Base-by-base conservation (phyloP, 257 asterid species). In the Solanum sejunctum region DNA sequence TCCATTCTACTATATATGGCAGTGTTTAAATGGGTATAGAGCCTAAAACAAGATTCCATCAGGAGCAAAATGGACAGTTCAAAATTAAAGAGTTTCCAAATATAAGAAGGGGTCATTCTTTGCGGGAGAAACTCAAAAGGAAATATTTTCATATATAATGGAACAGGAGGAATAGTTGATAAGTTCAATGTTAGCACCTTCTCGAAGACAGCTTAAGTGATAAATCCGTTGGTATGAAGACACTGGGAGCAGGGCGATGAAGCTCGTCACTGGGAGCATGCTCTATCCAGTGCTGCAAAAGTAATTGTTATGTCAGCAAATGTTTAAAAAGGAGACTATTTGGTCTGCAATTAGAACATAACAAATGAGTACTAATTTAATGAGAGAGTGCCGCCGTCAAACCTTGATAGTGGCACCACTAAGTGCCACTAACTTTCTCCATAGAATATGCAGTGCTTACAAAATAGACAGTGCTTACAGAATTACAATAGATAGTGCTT, bases 221-320 rank as follows among this genome's bases (percentile, higher is more conserved):
- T 49, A 97, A 89, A 88, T 97, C 99, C 75, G 98, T 92, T 5
- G 99, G 98, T 91, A 97, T 93, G 90, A 97, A 95, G 84, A 92
- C 90, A 87, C 94, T 97, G 60, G 91, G 93, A 17, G 64, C 88
- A 81, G 98, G 99, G 63, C 94, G 91, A 88, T 91, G 98, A 85
- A 97, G 86, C 85, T 87, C 84, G 86, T 92, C 98, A 71, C 81
- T 84, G 57, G 95, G 96, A 84, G 97, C 94, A 28, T 71, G 91
- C 70, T 93, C 89, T 86, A 91, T 86, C 97, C 97, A 97, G 89
- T 91, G 90, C 99, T 97, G 91, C 87, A 91, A 87, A 86, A 69
- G 58, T 81, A 81, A 49, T 85, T 36, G 64, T 51, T 28, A 51
- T 16, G 58, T 51, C 64, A 77, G 81, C 16, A 41, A 32, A 45